A percentile compares a stretch with the other conserved stretches of the same genome.
Conservation (phyloP, 441 rosid species). For the Macaranga tanarius region DNA sequence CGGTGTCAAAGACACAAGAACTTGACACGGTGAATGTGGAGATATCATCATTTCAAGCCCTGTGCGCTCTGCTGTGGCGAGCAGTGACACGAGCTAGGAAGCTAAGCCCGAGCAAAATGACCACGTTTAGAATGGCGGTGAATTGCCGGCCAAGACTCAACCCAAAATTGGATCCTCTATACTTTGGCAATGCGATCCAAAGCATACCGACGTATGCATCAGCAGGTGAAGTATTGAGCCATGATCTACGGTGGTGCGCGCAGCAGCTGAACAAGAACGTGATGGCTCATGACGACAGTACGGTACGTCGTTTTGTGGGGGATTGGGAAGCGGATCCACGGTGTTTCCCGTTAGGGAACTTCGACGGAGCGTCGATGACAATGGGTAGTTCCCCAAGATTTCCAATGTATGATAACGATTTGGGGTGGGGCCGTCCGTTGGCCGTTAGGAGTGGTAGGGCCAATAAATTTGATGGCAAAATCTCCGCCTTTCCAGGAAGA, state of each 20-base stretch:
- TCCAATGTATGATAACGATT: conserved; percentile 89
- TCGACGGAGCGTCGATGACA: conserved; percentile 88
- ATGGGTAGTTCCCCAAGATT: conserved; percentile 98
- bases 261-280: conserved; percentile 64
- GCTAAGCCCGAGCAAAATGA: conserved; percentile 37
- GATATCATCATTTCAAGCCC: conserved; percentile 88
- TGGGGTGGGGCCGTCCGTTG: conserved; percentile 93
- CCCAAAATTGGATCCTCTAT: conserved; percentile 64
- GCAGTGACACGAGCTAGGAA: too few species aligned
- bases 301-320: conserved; percentile 55
- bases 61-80: conserved; percentile 22
- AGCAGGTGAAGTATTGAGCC: conserved; percentile 53
- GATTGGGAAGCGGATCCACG: conserved; percentile 77
- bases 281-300: conserved; percentile 58
- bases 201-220: conserved; percentile 70
- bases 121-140: conserved; percentile 93
- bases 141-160: conserved; percentile 77
- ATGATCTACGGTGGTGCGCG: conserved; percentile 66
- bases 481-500: conserved; percentile 88
- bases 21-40: not conserved
- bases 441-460: conserved; percentile 89
- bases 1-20: conserved; percentile 26
- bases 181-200: conserved; percentile 95
- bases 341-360: conserved; percentile 81
- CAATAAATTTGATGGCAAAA: conserved; percentile 91